Evolutionary conservation across 1,284 basidiomycete genomes (phyloP), one percentile per base, ranked within the genome.

Genomic region (Trichosporon sp.): DNA sequence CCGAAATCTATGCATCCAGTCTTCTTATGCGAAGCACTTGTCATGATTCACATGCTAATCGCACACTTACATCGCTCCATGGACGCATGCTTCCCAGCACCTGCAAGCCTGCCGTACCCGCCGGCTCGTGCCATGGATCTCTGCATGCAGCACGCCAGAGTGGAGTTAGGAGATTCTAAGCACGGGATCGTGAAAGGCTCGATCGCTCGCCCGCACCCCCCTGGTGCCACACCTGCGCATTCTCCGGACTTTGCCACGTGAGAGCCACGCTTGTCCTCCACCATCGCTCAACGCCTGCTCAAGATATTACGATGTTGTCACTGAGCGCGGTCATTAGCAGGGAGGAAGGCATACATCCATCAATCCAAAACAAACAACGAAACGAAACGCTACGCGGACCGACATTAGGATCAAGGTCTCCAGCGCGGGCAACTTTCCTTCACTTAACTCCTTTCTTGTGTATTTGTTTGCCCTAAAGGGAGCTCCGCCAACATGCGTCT

Each of bases 401-500:
- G 25, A 29, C 27, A n/a, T 25, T n/a, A 27, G 14, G 1, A 27
- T n/a, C n/a, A 29, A 27, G 16, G n/a, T 14, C 49, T 54, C 10
- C 2, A 23, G 8, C 19, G 19, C 40, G 10, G 16, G 19, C 19
- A n/a, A n/a, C n/a, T n/a, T n/a, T n/a, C n/a, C n/a, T n/a, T n/a
- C n/a, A n/a, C n/a, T n/a, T n/a, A n/a, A n/a, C n/a, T n/a, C n/a
- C n/a, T n/a, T n/a, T n/a, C n/a, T n/a, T n/a, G n/a, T n/a, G n/a
- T n/a, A 21, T n/a, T 21, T 23, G 19, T 16, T 21, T 10, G 19
- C 7, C 16, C 40, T 4, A 36, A 29, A 21, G 8, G 32, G 31
- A 59, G 37, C 58, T 13, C 40, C 14, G 32, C 23, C 59, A 44
- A 61, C 59, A 80, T 81, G 78, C 76, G 79, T 67, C 72, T 81